Evolutionary conservation across 2,329 filamentous ascomycete genomes (phyloP), one percentile per base, ranked within the genome.

Genomic region (Sporothrix curviconia): DNA sequence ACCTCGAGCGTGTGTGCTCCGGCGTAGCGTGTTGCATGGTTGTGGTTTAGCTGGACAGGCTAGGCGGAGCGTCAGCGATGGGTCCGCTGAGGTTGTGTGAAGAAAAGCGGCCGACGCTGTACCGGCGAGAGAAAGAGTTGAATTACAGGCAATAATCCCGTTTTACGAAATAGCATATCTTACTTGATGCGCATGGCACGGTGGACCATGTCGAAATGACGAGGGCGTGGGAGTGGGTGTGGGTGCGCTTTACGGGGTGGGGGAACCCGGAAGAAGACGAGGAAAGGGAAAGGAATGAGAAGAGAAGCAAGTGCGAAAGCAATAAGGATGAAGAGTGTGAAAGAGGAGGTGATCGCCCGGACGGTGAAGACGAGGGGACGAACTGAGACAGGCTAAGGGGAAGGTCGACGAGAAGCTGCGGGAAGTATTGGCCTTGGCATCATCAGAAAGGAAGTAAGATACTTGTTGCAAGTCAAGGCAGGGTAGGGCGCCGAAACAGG

Each of bases 1-100:
- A 56, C 36, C 57, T 59, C 53, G 56, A 59, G 49, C 47, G 57
- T 54, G 53, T 25, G n/a, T 59, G 53, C 57, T 59, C 57, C 57
- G 57, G 57, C 36, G 47, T 25, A 39, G 44, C 46, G 39, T 46
- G 44, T 52, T 49, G 57, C 52, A 59, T 54, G 28, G 37, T 24
- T 30, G 12, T 28, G 9, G 50, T 28, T n/a, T 39, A 43, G 43
- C 30, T 50, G 43, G 9, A 30, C 32, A 43, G 52, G 17, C 30
- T 52, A 55, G 39, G 39, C 24, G 46, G 24, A 46, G 46, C 52
- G 40, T 52, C 47, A 55, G 43, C 25, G 36, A 59, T 51, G 57
- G 57, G 43, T 55, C 51, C 46, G 46, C 46, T 46, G 28, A 39
- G 8, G 22, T 7, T 19, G n/a, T 30, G 24, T 43, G 30, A 28